Conservation (phyloP, 1,284 basidiomycete genomes). For the Ceratobasidium sp. region DNA sequence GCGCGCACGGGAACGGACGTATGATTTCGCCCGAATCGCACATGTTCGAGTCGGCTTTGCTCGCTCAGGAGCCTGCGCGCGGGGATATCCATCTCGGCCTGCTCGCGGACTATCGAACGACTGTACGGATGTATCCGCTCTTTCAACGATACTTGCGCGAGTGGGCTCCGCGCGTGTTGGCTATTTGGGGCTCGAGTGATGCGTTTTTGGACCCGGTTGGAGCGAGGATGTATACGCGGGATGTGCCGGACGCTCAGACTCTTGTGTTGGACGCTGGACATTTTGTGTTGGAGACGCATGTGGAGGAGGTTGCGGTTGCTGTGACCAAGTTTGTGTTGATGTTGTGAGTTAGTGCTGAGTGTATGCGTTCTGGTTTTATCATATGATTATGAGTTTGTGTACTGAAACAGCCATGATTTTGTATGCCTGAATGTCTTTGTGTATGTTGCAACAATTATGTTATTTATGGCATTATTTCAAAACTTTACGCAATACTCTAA, state of each 20-base stretch:
- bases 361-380: not conserved
- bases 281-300: conserved; percentile 63
- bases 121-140: conserved; percentile 62
- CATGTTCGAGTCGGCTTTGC: conserved; percentile 36
- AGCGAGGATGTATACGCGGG: conserved; percentile 63
- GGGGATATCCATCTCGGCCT: conserved; percentile 62
- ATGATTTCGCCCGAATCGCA: conserved; percentile 54
- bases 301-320: conserved; percentile 52
- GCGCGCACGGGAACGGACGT: conserved; percentile 38
- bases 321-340: conserved; percentile 36
- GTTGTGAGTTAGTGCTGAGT: conserved; percentile 5
- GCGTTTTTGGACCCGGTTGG: conserved; percentile 63
- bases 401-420: not conserved
- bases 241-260: conserved; percentile 61
- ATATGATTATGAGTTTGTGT: conserved; percentile 11
- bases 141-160: conserved; percentile 65
- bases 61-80: conserved; percentile 38
- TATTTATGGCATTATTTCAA: not conserved
- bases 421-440: no score
- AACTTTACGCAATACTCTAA: no score
- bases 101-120: conserved; percentile 64
- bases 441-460: not conserved
- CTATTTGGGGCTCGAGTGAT: conserved; percentile 67
- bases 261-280: conserved; percentile 64
- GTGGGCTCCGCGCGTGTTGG: conserved; percentile 62